Evolutionary conservation across 75 land plant genomes (phyloP).

Genomic region (Picea glauca): DNA sequence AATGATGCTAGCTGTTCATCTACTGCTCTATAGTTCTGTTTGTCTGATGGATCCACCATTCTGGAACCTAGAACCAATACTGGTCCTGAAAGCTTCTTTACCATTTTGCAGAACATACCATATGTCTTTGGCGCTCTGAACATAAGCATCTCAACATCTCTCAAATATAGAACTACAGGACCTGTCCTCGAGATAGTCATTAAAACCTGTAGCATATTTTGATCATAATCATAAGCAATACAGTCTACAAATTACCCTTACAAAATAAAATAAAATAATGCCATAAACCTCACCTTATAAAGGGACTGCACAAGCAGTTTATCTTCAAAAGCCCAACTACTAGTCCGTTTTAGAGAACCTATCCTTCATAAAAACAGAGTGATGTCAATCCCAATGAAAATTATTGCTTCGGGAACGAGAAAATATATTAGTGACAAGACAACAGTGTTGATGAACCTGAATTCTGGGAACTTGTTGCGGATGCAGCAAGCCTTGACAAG

Average conservation of each 20-base stretch:
- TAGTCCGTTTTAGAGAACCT: not conserved
- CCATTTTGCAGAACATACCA: conserved; percentile 14
- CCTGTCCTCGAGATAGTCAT: conserved; percentile 11
- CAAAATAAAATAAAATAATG: not conserved
- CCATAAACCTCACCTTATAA: conserved; percentile 53
- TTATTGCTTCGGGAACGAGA: too few relatives aligned
- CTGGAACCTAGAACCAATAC: conserved; percentile 28
- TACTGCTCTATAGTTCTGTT: not conserved
- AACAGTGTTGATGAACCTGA: not conserved
- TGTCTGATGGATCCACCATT: conserved; percentile 12
- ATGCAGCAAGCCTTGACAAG: conserved; percentile 30
- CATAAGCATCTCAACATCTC: conserved; percentile 37
- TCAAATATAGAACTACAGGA: conserved; percentile 28
- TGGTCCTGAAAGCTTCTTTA: conserved; percentile 33
- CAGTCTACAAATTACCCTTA: too few relatives aligned
- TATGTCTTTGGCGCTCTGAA: conserved; percentile 19
- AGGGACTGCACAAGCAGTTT: conserved; percentile 63
- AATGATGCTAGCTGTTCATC: conserved; percentile 19
- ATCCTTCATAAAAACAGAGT: too few relatives aligned
- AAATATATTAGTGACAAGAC: not conserved
- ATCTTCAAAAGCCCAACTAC: conserved; percentile 78
- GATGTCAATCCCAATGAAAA: too few relatives aligned
- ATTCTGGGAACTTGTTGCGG: conserved; percentile 10
- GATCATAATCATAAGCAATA: too few relatives aligned
- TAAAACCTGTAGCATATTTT: conserved; percentile 20